Evolutionary conservation across 1,284 basidiomycete genomes (phyloP).

Genomic region (Ganoderma boninense): DNA sequence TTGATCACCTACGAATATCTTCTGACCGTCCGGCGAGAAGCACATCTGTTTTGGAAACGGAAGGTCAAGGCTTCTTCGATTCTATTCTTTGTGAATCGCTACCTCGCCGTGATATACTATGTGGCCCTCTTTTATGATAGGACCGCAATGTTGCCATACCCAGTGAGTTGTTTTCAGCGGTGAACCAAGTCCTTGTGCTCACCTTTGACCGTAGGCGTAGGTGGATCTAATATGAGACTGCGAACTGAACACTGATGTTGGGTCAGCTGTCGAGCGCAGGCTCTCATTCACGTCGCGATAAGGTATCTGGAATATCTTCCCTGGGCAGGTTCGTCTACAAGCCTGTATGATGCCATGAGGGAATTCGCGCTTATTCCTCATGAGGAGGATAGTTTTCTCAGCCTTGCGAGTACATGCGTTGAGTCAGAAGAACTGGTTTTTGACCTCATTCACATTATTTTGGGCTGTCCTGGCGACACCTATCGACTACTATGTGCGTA

Average conservation of each 20-base stretch:
- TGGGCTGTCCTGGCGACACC: neutral
- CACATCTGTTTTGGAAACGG: conserved; percentile 14
- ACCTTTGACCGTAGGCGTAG: neutral
- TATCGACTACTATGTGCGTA: neutral
- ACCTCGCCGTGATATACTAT: neutral
- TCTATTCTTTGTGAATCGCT: conserved; percentile 15
- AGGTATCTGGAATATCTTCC: neutral
- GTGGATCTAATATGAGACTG: neutral
- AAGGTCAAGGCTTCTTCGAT: neutral
- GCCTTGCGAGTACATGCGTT: neutral
- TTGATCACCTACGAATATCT: conserved; percentile 16
- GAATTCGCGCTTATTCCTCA: neutral
- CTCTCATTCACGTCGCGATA: no score
- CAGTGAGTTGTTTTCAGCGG: neutral
- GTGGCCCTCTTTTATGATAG: neutral
- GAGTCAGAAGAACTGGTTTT: neutral
- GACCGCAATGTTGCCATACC: neutral
- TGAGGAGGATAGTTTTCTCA: neutral
- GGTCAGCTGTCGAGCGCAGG: neutral
- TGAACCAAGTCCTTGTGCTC: neutral
- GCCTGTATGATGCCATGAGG: no score
- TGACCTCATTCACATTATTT: neutral
- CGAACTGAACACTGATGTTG: neutral
- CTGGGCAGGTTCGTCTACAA: neutral
- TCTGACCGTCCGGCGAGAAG: conserved; percentile 13